Evolutionary conservation across 2,329 filamentous ascomycete species (phyloP).

Genomic region (Cladophialophora exuberans): DNA sequence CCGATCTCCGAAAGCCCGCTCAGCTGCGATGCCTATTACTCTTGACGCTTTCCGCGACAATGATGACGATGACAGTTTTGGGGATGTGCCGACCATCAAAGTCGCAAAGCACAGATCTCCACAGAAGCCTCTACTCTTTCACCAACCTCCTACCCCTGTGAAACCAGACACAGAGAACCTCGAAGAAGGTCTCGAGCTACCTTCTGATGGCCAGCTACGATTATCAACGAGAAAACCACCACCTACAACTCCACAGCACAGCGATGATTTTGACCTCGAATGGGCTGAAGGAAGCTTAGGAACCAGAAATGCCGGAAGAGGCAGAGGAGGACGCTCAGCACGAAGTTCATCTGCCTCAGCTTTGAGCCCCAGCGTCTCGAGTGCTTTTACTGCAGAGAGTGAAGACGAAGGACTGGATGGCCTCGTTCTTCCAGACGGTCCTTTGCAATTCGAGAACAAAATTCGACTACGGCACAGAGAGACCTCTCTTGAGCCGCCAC

Average conservation of each 20-base stretch:
- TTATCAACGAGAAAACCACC: conserved; percentile 64
- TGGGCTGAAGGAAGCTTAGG: conserved; percentile 94
- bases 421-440: conserved; percentile 80
- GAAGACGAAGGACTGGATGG: conserved; percentile 92
- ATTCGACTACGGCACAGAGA: conserved; percentile 70
- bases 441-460: conserved; percentile 79
- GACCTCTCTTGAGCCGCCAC: conserved; percentile 40
- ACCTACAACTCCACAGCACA: conserved; percentile 64
- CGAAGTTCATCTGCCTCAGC: conserved; percentile 86
- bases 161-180: conserved; percentile 65
- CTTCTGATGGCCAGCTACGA: conserved; percentile 64
- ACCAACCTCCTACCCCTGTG: conserved; percentile 38
- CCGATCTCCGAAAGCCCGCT: conserved; percentile 49
- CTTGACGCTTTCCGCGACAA: conserved; percentile 68
- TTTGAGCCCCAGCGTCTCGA: conserved; percentile 89
- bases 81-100: conserved; percentile 69
- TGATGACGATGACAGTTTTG: conserved; percentile 64
- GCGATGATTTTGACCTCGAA: conserved; percentile 78
- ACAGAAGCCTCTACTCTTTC: conserved; percentile 53
- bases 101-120: conserved; percentile 61
- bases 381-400: conserved; percentile 87
- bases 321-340: conserved; percentile 75
- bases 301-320: conserved; percentile 84
- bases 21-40: conserved; percentile 57
- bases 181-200: conserved; percentile 73